Conservation (phyloP, 176 grass and related monocot genomes). For the Raddia distichophylla region DNA sequence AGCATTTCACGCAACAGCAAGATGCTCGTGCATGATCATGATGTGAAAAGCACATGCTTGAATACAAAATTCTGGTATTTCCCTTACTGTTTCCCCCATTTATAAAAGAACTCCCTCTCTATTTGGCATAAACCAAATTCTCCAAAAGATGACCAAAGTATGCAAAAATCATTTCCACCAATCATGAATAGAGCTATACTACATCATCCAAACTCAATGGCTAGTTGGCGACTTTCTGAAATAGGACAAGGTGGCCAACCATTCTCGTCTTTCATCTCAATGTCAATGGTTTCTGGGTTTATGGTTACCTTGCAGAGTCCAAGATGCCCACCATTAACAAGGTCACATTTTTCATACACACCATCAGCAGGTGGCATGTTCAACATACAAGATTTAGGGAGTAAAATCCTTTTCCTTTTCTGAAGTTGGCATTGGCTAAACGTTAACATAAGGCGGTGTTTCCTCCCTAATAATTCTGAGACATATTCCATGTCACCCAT, state of each 20-base stretch:
- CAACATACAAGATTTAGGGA: slow-evolving; percentile 66
- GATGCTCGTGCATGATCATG: not conserved
- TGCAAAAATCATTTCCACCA: slow-evolving; percentile 7
- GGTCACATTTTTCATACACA: slow-evolving; percentile 56
- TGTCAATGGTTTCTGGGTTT: slow-evolving; percentile 38
- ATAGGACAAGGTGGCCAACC: slow-evolving; percentile 25
- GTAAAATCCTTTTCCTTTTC: slow-evolving; percentile 37
- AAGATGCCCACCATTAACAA: slow-evolving; percentile 47
- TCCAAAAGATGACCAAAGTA: slow-evolving; percentile 3
- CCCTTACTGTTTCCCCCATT: not conserved
- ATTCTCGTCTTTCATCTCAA: slow-evolving; percentile 52
- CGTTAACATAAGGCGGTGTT: slow-evolving; percentile 74
- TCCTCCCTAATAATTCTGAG: slow-evolving; percentile 74
- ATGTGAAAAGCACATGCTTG: not conserved
- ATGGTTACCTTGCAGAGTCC: slow-evolving; percentile 63
- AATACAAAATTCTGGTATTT: not conserved
- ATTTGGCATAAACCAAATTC: not conserved
- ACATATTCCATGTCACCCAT: slow-evolving; percentile 79
- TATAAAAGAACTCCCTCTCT: not conserved
- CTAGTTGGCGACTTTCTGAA: slow-evolving; percentile 27
- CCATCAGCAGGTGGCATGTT: slow-evolving; percentile 73
- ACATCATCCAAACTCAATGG: slow-evolving; percentile 66
- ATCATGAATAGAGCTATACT: not conserved
- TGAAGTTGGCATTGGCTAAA: slow-evolving; percentile 46
- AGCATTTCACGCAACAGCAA: not conserved